A percentile compares a stretch with the other conserved stretches of the same genome.
phyloP scores from a whole-genome alignment of 2,329 filamentous ascomycete genomes.

The Coleophoma eucalyptorum region DNA sequence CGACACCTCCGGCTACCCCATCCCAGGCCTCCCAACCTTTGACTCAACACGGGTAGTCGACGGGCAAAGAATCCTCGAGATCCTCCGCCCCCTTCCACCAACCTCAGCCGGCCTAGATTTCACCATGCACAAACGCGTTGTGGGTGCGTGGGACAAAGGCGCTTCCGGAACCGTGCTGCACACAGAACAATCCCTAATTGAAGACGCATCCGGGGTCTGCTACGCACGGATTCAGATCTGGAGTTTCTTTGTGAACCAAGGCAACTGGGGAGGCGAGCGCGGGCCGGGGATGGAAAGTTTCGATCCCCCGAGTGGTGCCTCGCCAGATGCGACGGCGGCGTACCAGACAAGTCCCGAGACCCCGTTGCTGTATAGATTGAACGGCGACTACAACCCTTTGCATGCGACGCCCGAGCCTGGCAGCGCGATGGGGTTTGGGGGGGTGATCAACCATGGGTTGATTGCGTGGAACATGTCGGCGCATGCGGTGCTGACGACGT shows the following conservation, averaged over 20 bases:
- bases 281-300: constrained; percentile 72
- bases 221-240: constrained; percentile 35
- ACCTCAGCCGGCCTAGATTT: neutral
- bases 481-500: constrained; percentile 64
- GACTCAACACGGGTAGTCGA: neutral
- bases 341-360: constrained; percentile 68
- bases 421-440: constrained; percentile 82
- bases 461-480: constrained; percentile 78
- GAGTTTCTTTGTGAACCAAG: constrained; percentile 41
- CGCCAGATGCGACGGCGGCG: constrained; percentile 64
- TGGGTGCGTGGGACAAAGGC: constrained; percentile 1
- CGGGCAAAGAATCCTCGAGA: neutral
- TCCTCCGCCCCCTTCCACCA: neutral
- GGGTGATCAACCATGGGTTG: constrained; percentile 82
- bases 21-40: neutral
- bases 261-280: constrained; percentile 45
- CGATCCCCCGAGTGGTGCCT: constrained; percentile 61
- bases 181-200: neutral
- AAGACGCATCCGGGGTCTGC: constrained; percentile 16
- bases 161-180: neutral
- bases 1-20: neutral
- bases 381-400: constrained; percentile 89
- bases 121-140: neutral
- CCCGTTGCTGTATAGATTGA: constrained; percentile 71
- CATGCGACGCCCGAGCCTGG: constrained; percentile 82